These are phyloP conservation scores for Gracilariopsis chorda DNA, from an alignment of 23 red algal genomes.

Conservation along the genomic window DNA sequence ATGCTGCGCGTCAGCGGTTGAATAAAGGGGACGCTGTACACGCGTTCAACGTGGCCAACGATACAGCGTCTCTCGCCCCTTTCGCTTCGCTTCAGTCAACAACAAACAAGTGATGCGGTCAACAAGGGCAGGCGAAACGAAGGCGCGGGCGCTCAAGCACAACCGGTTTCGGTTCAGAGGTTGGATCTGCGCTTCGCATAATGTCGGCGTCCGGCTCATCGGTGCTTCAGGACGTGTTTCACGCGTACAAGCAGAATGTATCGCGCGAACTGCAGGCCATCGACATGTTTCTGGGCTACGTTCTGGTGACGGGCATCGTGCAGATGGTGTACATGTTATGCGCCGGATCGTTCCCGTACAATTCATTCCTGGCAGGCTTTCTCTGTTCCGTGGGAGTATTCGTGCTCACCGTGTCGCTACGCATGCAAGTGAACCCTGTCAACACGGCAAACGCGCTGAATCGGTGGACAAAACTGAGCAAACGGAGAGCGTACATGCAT, in stretches of 20 bases:
- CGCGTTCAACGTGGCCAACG: no score
- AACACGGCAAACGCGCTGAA: constrained; percentile 11
- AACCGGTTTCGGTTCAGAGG: no score
- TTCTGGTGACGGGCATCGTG: constrained; percentile 48
- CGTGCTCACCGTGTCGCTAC: constrained; percentile 85
- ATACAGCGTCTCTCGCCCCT: no score
- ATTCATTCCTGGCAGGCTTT: constrained; percentile 89
- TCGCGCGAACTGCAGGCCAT: constrained; percentile 56
- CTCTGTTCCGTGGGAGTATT: constrained; percentile 78
- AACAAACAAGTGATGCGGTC: no score
- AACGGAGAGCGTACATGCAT: constrained; percentile 50
- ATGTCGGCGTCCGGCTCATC: background rate
- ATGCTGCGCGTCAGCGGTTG: no score
- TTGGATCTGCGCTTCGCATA: no score
- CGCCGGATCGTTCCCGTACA: constrained; percentile 97
- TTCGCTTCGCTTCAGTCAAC: no score
- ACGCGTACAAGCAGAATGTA: constrained; percentile 17
- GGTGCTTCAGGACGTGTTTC: constrained; percentile 28
- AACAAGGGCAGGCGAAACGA: no score
- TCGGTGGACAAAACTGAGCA: constrained; percentile 52
- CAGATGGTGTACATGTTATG: constrained; percentile 61
- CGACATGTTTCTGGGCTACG: constrained; percentile 76
- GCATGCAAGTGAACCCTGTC: constrained; percentile 82
- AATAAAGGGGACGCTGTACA: no score
- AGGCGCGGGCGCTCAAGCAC: no score